phyloP scores from a whole-genome alignment of 2,329 filamentous ascomycete species.

The Botryosphaeria dothidea region DNA sequence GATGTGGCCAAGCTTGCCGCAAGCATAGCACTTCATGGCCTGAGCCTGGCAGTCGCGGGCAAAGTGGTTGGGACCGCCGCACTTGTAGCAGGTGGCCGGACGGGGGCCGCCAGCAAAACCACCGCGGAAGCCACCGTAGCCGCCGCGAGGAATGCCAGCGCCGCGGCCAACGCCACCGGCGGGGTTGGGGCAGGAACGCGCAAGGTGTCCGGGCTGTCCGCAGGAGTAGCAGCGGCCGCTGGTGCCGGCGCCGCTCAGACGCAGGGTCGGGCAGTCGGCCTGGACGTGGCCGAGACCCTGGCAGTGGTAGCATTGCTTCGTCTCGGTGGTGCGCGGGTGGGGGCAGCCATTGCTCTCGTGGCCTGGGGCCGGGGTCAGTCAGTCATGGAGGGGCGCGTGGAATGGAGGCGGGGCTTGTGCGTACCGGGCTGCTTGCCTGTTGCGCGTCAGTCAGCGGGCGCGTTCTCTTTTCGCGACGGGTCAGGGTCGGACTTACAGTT shows the following conservation, averaged over 20 bases:
- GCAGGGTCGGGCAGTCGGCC: constrained; percentile 96
- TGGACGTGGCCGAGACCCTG: constrained; percentile 98
- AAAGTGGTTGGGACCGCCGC: constrained; percentile 90
- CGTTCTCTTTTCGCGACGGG: not conserved
- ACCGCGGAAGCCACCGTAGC: constrained; percentile 69
- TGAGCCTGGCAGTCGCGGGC: constrained; percentile 97
- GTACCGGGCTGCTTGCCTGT: constrained; percentile 78
- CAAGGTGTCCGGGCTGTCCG: constrained; percentile 88
- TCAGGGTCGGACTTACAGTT: constrained; percentile 70
- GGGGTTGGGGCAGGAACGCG: constrained; percentile 84
- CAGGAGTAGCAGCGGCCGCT: constrained; percentile 96
- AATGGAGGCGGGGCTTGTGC: constrained; percentile 6
- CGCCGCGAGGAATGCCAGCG: constrained; percentile 68
- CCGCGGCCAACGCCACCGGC: constrained; percentile 67
- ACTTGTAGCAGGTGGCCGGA: constrained; percentile 69
- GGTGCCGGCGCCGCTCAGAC: constrained; percentile 77
- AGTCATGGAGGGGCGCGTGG: constrained; percentile 23
- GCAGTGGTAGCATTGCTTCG: constrained; percentile 99
- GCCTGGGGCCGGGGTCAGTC: constrained; percentile 50
- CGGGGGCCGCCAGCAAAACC: constrained; percentile 71
- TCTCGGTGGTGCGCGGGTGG: constrained; percentile 91
- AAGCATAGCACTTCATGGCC: constrained; percentile 98
- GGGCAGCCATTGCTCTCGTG: constrained; percentile 99
- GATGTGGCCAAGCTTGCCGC: constrained; percentile 92
- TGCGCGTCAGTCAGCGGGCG: constrained; percentile 13